These are phyloP conservation scores for Botrytis squamosa DNA, from an alignment of 2,329 filamentous ascomycete genomes.

Conservation along the genomic window DNA sequence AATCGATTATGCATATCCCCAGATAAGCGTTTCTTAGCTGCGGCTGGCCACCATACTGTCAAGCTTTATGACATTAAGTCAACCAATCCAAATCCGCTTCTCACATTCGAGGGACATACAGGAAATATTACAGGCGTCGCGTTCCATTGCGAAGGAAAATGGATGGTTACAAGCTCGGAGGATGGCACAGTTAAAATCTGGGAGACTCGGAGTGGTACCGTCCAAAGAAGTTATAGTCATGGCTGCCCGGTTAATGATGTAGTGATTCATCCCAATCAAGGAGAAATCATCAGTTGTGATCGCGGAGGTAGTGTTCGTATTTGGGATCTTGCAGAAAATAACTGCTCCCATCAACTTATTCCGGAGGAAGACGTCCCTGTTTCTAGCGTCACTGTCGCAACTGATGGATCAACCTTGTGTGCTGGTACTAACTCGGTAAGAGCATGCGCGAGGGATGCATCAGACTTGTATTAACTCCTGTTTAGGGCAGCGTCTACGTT, in stretches of 20 bases:
- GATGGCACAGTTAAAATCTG: constrained; percentile 60
- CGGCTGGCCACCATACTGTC: constrained; percentile 75
- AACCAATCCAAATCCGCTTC: constrained; percentile 88
- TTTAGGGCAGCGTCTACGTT: constrained; percentile 93
- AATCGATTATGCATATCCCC: constrained; percentile 98
- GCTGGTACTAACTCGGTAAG: constrained; percentile 86
- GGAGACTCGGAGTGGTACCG: constrained; percentile 42
- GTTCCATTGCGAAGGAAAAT: constrained; percentile 98
- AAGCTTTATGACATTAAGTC: constrained; percentile 99
- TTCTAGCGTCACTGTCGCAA: constrained; percentile 92
- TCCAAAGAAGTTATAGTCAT: constrained; percentile 93
- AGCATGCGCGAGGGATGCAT: constrained; percentile 7
- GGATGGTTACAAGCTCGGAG: constrained; percentile 98
- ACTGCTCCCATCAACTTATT: constrained; percentile 92
- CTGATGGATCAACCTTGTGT: constrained; percentile 87
- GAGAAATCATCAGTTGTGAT: constrained; percentile 96
- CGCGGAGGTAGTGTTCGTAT: constrained; percentile 88
- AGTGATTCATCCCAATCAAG: constrained; percentile 98
- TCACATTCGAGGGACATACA: constrained; percentile 94
- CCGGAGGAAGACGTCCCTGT: constrained; percentile 94
- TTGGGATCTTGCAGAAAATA: constrained; percentile 96
- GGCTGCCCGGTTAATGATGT: constrained; percentile 91
- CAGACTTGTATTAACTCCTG: constrained; percentile 14
- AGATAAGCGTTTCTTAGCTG: constrained; percentile 89
- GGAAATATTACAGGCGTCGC: constrained; percentile 95